Base-by-base conservation (phyloP, 108 stramenopile species). In the Skeletonema grethae region DNA sequence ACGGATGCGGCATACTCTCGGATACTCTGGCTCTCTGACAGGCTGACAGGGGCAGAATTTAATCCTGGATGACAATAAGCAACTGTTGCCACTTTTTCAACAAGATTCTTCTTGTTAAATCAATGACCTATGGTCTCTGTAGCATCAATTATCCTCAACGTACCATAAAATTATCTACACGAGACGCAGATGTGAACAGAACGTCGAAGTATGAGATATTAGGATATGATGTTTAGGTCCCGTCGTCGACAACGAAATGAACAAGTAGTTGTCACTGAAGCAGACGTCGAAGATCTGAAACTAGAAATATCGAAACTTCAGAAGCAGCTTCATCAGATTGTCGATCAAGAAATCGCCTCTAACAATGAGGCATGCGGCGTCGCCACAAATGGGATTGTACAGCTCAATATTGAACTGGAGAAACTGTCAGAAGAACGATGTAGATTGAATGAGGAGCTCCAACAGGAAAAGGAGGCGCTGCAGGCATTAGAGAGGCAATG, bases 281-380 rank as follows among this genome's bases (percentile, higher is more conserved):
- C 61, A 2, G 75, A 76, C 0, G 25, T 69, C 5, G 7, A 22
- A 12, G 68, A 69, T 59, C 56, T 76, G 6, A 31, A 69, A 64
- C 18, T 22, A 10, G 50, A 55, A 28, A 68, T 46, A 6, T 24
- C 28, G 2, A 53, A 63, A 0, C 75, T 76, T 10, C 75, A 68
- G 4, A 63, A 50, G 46, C 66, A 69, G 30, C 62, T 69, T 28
- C 45, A 63, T 55, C 62, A 63, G 24, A 61, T 76, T 30, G 45
- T 69, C 55, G 63, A 69, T 46, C 61, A 76, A 15, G 63, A 69
- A 39, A 60, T 69, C 13, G 67, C 68, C 16, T 58, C 57, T 10
- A 62, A 34, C 61, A 65, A 60, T 34, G 73, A 75, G 35, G 74
- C 74, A 16, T 75, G 74, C 22, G 60, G 43, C n/a, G 50, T 65